Base-by-base conservation (phyloP, 108 stramenopile species). In the Stephanodiscus minutulus region DNA sequence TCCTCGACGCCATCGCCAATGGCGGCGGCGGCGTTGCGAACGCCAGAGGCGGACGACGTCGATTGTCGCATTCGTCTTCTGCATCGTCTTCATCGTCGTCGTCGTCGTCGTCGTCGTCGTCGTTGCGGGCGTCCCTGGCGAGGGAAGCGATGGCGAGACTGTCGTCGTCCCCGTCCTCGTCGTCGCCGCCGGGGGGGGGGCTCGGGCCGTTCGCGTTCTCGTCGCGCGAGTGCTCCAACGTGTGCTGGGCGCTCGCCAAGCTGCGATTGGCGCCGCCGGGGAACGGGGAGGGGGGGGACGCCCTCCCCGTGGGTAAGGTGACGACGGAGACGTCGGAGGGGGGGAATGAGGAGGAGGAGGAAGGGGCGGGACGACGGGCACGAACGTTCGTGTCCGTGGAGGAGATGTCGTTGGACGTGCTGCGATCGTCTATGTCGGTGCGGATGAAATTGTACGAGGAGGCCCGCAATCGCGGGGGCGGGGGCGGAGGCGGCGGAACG, bases 171-270 rank as follows among this genome's bases (percentile, higher is more conserved):
- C 5, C 31, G 3, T 33, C 31, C 31, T 33, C 31, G 22, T 18
- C 55, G 29, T 17, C 29, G 17, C 13, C 6, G 55, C 8, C 52
- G 11, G 22, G 22, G 50, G 54, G 39, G 39, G 7, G 39, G 7
- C 5, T 11, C 55, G 13, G 29, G 28, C 29, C 27, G 17, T 56
- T 56, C 56, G 46, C 68, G 63, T 90, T 94, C 84, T 61, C 43
- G 43, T 69, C 82, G 20, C 64, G 90, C 10, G 90, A 94, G 72
- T 69, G 88, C 57, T 82, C 88, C 57, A 94, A 94, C 59, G 78
- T 88, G 52, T 87, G 74, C 24, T 94, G 93, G 93, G 93, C 86
- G 25, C 64, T 94, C 31, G 89, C 93, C 21, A 94, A 94, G 64
- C 68, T 94, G 18, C 74, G 83, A 11, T 56, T 93, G 39, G 78